Evolutionary conservation across 2,329 filamentous ascomycete species (phyloP).

Genomic region (Cladobotryum protrusum): DNA sequence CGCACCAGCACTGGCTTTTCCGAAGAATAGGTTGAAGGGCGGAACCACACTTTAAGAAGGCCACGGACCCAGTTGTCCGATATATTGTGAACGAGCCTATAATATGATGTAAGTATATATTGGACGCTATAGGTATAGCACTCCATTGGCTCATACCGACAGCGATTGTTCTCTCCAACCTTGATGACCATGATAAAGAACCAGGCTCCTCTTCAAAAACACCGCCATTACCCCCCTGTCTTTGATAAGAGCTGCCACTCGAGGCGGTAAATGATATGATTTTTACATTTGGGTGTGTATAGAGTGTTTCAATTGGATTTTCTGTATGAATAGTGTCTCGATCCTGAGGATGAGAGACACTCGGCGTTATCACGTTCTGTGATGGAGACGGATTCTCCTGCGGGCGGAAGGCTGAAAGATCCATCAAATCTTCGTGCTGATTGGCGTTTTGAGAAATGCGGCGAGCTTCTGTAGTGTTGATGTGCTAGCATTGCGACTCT

Average conservation of each 20-base stretch:
- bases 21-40: constrained; percentile 82
- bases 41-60: constrained; percentile 79
- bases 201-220: constrained; percentile 42
- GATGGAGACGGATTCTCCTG: neutral
- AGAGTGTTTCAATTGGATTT: constrained; percentile 59
- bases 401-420: neutral
- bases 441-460: neutral
- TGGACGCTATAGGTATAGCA: neutral
- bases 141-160: constrained; percentile 49
- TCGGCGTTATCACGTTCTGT: neutral
- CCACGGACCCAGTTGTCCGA: constrained; percentile 75
- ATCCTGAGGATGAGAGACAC: neutral
- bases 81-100: constrained; percentile 74
- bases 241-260: constrained; percentile 17
- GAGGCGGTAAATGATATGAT: constrained; percentile 51
- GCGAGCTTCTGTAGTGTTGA: neutral
- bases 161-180: constrained; percentile 76
- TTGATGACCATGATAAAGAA: constrained; percentile 65
- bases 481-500: neutral
- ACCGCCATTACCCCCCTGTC: constrained; percentile 18
- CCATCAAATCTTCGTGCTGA: neutral
- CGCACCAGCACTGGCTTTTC: constrained; percentile 89
- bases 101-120: neutral
- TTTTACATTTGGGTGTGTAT: constrained; percentile 65
- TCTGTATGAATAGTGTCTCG: neutral